Evolutionary conservation across 1,139 yeast genomes (phyloP).

Genomic region (Kluyveromyces sp.): DNA sequence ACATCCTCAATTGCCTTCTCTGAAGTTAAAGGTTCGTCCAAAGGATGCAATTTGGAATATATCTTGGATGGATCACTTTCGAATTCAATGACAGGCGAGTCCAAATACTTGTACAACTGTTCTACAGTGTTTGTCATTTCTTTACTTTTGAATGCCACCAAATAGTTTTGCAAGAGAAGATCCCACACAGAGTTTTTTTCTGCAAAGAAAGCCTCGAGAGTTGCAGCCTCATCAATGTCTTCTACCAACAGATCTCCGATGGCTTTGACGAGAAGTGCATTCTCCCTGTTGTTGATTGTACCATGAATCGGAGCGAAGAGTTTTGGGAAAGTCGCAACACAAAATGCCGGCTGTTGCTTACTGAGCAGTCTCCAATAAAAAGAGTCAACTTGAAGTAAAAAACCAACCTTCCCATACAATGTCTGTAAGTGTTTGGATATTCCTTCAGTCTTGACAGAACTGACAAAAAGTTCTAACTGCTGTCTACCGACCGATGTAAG

Average conservation of each 20-base stretch:
- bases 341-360: slow-evolving; percentile 22
- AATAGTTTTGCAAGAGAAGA: slow-evolving; percentile 47
- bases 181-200: slow-evolving; percentile 36
- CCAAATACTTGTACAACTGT: slow-evolving; percentile 31
- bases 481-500: slow-evolving; percentile 7
- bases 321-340: slow-evolving; percentile 24
- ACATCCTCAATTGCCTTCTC: slow-evolving; percentile 74
- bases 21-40: slow-evolving; percentile 37
- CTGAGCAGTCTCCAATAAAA: slow-evolving; percentile 59
- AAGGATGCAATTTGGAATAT: slow-evolving; percentile 41
- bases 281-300: slow-evolving; percentile 50
- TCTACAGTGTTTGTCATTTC: slow-evolving; percentile 46
- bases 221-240: slow-evolving; percentile 20
- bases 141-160: slow-evolving; percentile 53
- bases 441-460: slow-evolving; percentile 8
- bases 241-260: slow-evolving; percentile 46
- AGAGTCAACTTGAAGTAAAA: slow-evolving; percentile 80
- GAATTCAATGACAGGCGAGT: slow-evolving; percentile 52
- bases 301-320: slow-evolving; percentile 28
- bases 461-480: slow-evolving; percentile 6
- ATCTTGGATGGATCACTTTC: slow-evolving; percentile 79
- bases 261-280: slow-evolving; percentile 59
- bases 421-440: slow-evolving; percentile 20
- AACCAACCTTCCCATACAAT: slow-evolving; percentile 69
- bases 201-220: slow-evolving; percentile 21